Evolutionary conservation across 495 filamentous ascomycete species (phyloP), one percentile per base, ranked within the genome.

Genomic region (Penicillium longicatenatum): DNA sequence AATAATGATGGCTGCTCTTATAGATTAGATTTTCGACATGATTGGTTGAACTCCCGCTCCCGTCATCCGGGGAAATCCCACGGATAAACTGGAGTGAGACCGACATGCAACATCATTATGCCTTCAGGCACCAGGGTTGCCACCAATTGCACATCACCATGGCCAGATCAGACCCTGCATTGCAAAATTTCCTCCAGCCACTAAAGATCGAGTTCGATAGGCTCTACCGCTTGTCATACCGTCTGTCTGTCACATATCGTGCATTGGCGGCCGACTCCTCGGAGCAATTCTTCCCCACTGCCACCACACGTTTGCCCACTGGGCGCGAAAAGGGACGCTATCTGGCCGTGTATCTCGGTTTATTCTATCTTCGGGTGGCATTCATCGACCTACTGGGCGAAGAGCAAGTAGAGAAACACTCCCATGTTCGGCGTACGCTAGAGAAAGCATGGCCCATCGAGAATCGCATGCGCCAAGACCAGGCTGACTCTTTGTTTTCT

Each of bases 371-470:
- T 10, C 79, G 89, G 52, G 87, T 90, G 4, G 89, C 82, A 42
- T 89, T 91, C 51, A 81, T 91, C 43, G 86, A 91, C 51, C 73
- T 91, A 12, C 61, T 84, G 14, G 82, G 83, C 7, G 67, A 70
- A 58, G 66, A 65, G 35, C 67, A 61, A 22, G 46, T 61, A 22
- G 64, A 60, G 16, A 63, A 64, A 51, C 59, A 62, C 22, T 59
- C 71, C 26, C 75, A 75, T 53, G 75, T 86, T 14, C 74, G 75
- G 48, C 73, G 86, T 48, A 80, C 79, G 2, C 71, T 88, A 22
- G 88, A 90, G 65, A 85, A 82, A 50, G 80, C 80, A 47, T 93
- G 89, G 89, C 84, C 84, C 4, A 91, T 93, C 54, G 81, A 82
- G 47, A 86, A 91, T 16, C 79, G 87, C 52, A 73, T 92, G 33